phyloP scores from a whole-genome alignment of 2,329 filamentous ascomycete species.

The Aspergillus viridinutans region DNA sequence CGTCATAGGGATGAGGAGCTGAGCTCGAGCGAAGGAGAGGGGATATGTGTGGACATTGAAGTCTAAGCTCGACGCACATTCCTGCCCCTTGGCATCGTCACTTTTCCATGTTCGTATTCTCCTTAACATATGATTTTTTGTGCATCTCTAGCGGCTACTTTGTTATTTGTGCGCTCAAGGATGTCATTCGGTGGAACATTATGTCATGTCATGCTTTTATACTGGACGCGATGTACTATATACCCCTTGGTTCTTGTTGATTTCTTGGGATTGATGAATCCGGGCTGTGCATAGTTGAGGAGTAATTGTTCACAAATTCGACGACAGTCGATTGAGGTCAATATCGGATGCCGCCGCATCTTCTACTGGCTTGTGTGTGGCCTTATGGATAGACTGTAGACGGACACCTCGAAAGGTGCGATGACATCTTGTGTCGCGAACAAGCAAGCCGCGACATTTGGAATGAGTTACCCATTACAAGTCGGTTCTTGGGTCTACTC shows the following conservation, averaged over 20 bases:
- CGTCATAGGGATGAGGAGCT: constrained; percentile 25
- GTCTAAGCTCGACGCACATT: constrained; percentile 19
- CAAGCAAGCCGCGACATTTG: neutral
- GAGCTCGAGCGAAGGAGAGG: constrained; percentile 37
- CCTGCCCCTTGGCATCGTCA: constrained; percentile 9
- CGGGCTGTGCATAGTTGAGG: neutral
- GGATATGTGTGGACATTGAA: constrained; percentile 37
- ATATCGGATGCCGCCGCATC: neutral
- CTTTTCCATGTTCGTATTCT: neutral
- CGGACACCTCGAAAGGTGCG: neutral
- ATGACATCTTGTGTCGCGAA: neutral
- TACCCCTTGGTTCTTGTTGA: constrained; percentile 7
- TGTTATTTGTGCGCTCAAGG: neutral
- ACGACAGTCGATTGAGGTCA: no score
- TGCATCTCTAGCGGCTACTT: constrained; percentile 2
- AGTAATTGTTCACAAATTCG: neutral
- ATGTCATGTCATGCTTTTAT: neutral
- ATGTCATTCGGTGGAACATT: neutral
- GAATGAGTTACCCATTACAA: neutral
- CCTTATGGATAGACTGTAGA: neutral
- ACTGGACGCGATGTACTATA: neutral
- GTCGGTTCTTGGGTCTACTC: neutral
- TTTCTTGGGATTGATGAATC: constrained; percentile 9
- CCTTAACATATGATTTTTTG: neutral
- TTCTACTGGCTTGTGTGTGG: neutral